phyloP scores from a whole-genome alignment of 495 filamentous ascomycete genomes.

The Neurospora sp. region DNA sequence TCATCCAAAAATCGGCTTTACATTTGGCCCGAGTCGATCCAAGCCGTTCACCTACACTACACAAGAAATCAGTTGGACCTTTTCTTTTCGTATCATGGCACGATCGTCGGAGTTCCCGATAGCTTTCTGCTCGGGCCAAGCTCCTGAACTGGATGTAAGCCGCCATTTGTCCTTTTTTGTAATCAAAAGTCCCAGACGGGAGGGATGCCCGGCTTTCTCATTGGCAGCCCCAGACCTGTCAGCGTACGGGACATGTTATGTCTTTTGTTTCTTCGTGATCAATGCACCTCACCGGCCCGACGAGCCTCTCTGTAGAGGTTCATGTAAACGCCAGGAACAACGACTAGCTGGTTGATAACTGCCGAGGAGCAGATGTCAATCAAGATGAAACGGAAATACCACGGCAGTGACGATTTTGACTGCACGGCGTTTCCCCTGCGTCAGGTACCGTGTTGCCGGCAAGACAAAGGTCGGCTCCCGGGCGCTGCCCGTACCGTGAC shows the following conservation, averaged over 20 bases:
- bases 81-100: neutral
- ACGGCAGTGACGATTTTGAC: neutral
- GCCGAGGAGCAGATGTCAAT: neutral
- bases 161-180: neutral
- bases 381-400: neutral
- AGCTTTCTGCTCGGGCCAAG: neutral
- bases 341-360: neutral
- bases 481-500: neutral
- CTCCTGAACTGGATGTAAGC: neutral
- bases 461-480: neutral
- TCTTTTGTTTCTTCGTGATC: neutral
- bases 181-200: neutral
- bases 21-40: neutral
- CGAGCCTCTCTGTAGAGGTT: neutral
- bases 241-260: neutral
- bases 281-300: neutral
- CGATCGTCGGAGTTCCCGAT: neutral
- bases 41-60: neutral
- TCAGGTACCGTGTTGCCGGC: neutral
- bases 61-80: neutral
- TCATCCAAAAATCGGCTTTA: neutral
- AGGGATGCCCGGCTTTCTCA: neutral
- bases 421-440: neutral
- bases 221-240: neutral
- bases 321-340: neutral